phyloP scores from a whole-genome alignment of 345 rosid genomes.

The Corymbia maculata region DNA sequence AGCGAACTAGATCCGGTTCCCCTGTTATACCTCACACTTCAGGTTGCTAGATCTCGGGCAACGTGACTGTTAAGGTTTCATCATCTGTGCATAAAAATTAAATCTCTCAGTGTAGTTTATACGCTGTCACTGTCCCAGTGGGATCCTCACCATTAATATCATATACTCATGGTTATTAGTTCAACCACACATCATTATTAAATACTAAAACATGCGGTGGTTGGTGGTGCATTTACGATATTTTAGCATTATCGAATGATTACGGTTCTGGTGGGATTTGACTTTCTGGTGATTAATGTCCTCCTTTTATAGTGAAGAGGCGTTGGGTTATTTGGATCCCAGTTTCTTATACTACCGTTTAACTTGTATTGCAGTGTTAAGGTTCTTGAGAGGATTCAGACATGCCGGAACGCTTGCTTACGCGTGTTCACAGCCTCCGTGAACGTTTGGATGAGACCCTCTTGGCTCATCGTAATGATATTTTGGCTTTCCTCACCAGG shows the following conservation, averaged over 20 bases:
- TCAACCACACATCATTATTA: neutral
- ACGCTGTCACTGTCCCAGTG: neutral
- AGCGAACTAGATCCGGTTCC: neutral
- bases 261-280: neutral
- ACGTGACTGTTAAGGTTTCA: neutral
- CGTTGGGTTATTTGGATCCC: neutral
- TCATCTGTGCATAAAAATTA: neutral
- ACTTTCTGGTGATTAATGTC: neutral
- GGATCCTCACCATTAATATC: neutral
- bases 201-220: neutral
- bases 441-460: slow-evolving; percentile 80
- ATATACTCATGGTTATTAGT: neutral
- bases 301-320: neutral
- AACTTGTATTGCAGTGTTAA: neutral
- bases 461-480: slow-evolving; percentile 47
- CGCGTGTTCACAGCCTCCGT: slow-evolving; percentile 61
- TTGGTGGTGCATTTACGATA: neutral
- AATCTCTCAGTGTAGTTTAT: neutral
- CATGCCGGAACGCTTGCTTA: slow-evolving; percentile 43
- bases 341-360: neutral
- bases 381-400: neutral
- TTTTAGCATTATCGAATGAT: neutral
- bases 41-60: neutral
- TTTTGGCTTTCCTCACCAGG: slow-evolving; percentile 72
- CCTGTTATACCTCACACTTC: neutral